Base-by-base conservation (phyloP, 257 asterid species). In the Galeopsis tetrahit region DNA sequence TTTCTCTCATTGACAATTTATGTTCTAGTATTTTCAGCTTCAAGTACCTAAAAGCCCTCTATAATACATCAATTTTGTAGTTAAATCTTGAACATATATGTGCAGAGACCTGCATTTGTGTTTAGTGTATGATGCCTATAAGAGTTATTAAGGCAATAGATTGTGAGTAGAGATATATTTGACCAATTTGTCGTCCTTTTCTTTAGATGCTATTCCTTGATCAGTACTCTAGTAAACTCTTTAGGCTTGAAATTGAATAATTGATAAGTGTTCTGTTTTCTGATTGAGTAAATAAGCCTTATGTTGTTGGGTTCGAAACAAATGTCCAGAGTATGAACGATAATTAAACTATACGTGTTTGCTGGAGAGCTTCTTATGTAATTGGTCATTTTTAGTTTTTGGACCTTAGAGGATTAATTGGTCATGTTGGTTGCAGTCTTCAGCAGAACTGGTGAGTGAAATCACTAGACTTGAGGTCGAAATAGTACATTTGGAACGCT, bases 401-500 rank as follows among this genome's bases (percentile, higher is more conserved):
- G 21, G 55, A 17, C 35, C 10, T 57, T 63, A 0, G 60, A 65
- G 73, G 68, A 15, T 34, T 42, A 36, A 48, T 66, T 68, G 63
- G 11, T 33, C 48, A 46, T 60, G 46, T 53, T 78, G 58, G 63
- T 36, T 70, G 79, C 91, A 87, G 96, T 88, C 93, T 44, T 80
- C 96, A 60, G 79, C 73, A 14, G 92, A 87, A 57, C 80, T 93
- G 81, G 79, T 87, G 84, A 79, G 84, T 68, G 97, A 93, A 80
- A 93, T 93, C 70, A 74, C 90, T 28, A 55, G 62, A 33, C 94
- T 93, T 56, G 98, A 93, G 81, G 78, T 78, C 72, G 87, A 93
- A 78, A 91, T 93, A 70, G 72, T 80, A 28, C 91, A 70, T 56
- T 62, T 93, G 92, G 98, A 93, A 78, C 82, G 81, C 11, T 68